Evolutionary conservation across 108 stramenopile genomes (phyloP).

Genomic region (Cyclostephanos invisitatus): DNA sequence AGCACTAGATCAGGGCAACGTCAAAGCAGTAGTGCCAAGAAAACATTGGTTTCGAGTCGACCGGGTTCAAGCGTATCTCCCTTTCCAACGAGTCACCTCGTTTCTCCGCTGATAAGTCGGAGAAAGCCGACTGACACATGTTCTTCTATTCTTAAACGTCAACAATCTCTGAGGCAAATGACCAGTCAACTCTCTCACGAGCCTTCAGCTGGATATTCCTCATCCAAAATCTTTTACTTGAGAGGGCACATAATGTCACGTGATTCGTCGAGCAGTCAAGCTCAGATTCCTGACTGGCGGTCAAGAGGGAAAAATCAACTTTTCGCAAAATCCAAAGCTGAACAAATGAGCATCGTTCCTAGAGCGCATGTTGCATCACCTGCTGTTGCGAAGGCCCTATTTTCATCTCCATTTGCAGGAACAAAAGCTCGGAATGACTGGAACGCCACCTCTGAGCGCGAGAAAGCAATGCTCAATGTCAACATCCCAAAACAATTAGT

Average conservation of each 20-base stretch:
- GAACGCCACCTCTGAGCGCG: conserved; percentile 11
- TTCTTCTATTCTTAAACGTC: conserved; percentile 28
- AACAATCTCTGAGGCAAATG: conserved; percentile 18
- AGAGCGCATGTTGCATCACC: conserved; percentile 1
- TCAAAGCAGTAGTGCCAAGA: conserved; percentile 11
- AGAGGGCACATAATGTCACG: conserved; percentile 5
- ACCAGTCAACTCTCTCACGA: conserved; percentile 12
- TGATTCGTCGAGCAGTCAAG: not conserved
- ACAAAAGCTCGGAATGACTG: conserved; percentile 30
- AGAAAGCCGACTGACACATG: conserved; percentile 5
- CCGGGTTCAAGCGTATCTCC: conserved; percentile 24
- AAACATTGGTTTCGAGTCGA: not conserved
- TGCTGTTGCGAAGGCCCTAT: conserved; percentile 45
- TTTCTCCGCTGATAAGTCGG: conserved; percentile 29
- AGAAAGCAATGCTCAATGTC: conserved; percentile 28
- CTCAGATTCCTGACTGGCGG: conserved; percentile 44
- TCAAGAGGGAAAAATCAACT: conserved; percentile 47
- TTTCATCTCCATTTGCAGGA: conserved; percentile 39
- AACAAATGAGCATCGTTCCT: conserved; percentile 6
- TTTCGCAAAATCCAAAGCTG: conserved; percentile 14
- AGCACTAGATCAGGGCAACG: not conserved
- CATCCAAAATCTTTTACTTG: conserved; percentile 32
- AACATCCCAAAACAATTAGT: conserved; percentile 53
- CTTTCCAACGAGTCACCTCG: conserved; percentile 26
- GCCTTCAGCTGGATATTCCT: not conserved